Evolutionary conservation across 2,329 filamentous ascomycete species (phyloP).

Genomic region (Xylaria sp.): DNA sequence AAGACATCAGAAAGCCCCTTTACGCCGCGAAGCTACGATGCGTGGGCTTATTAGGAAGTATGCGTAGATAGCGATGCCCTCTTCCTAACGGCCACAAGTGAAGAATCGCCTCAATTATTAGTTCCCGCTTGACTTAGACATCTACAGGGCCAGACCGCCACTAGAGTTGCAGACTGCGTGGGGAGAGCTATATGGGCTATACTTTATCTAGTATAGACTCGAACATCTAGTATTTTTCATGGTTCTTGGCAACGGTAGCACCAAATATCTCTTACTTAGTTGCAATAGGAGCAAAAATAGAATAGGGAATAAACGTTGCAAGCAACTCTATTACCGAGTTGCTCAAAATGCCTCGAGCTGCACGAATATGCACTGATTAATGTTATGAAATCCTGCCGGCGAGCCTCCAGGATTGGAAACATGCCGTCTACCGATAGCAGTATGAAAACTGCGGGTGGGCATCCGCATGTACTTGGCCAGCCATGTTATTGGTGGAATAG

Average conservation of each 20-base stretch:
- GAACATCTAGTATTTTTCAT: not conserved
- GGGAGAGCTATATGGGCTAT: not conserved
- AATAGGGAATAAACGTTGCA: not conserved
- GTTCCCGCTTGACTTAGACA: not conserved
- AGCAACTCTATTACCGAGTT: not conserved
- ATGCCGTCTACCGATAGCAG: not conserved
- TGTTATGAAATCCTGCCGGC: not conserved
- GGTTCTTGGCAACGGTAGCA: constrained; percentile 8
- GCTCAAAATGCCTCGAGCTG: not conserved
- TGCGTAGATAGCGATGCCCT: not conserved
- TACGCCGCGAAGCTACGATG: not conserved
- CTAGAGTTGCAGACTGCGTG: not conserved
- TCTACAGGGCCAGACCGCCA: constrained; percentile 9
- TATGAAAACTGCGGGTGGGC: not conserved
- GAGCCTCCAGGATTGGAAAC: not conserved
- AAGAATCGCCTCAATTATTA: not conserved
- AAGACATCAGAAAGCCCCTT: not conserved
- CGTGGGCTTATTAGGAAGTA: not conserved
- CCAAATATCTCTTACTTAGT: not conserved
- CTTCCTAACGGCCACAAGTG: not conserved
- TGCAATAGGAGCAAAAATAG: not conserved
- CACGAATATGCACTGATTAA: not conserved
- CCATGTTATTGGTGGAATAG: not conserved
- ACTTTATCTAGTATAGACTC: not conserved
- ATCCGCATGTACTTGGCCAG: not conserved